Base-by-base conservation (phyloP, 2,329 filamentous ascomycete species). In the Arthrocladium fulminans region DNA sequence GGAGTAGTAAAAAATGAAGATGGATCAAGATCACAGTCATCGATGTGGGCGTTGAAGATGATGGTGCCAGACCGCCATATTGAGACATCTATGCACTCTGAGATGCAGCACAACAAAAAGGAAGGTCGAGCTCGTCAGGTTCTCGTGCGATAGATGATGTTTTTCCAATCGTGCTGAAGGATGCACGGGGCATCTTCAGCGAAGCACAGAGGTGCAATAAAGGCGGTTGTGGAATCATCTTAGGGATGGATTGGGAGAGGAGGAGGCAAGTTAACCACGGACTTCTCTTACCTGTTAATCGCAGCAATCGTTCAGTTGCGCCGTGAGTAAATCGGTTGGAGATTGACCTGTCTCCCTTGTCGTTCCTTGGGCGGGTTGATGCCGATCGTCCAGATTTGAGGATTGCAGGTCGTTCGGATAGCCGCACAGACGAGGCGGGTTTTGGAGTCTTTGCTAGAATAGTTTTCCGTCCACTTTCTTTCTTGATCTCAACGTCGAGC, bases 151-250 rank as follows among this genome's bases (percentile, higher is more conserved):
- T 30, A 20, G 32, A 47, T 47, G 39, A 25, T 24, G 20, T 8
- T 17, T 15, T 29, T 20, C 8, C 20, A 34, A 9, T 23, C 6
- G 23, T 47, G 44, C 29, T 17, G 27, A 47, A n/a, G 29, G 34
- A 38, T 22, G 32, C 39, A 17, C 20, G 19, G 5, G 20, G 10
- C 6, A 38, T 47, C 23, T 29, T 10, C 39, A 19, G 20, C 32
- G 19, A 50, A 27, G 44, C 45, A 48, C 44, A 39, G 49, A 51
- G 49, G 39, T 42, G 46, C 29, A 32, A 40, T 45, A 35, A 54
- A 57, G 53, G 45, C 50, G 48, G 51, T 23, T 13, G n/a, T 32
- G 29, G 24, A 48, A 37, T 37, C 38, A 39, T 32, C 17, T 13
- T 12, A 19, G 42, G 35, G 23, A 40, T 38, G 7, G 27, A 27